Conservation (phyloP, 78 protist genomes). For the Fonticula alba region DNA sequence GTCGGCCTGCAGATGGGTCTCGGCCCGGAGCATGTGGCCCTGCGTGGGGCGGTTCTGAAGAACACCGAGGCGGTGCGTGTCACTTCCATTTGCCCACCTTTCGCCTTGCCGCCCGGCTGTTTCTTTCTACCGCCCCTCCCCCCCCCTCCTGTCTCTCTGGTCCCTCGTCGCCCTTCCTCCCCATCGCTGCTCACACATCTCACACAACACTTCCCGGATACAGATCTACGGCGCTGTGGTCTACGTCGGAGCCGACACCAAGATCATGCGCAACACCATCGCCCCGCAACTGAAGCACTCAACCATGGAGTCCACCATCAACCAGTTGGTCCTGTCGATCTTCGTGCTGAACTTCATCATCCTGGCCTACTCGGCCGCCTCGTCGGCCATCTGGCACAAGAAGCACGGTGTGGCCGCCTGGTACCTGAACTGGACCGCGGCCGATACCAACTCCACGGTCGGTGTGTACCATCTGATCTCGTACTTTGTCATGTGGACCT, state of each 20-base stretch:
- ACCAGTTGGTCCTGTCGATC: constrained; percentile 1
- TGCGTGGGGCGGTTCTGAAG: too few species aligned
- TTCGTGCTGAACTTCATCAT: background rate
- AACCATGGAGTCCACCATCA: constrained; percentile 5
- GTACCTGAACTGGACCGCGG: background rate
- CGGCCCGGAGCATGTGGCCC: too few species aligned
- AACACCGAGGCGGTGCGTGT: too few species aligned
- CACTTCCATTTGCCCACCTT: too few species aligned
- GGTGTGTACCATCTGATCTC: background rate
- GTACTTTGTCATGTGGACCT: constrained; percentile 8
- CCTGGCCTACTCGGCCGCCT: background rate
- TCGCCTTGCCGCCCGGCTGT: too few species aligned
- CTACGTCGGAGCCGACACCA: constrained; percentile 51
- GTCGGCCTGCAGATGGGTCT: too few species aligned
- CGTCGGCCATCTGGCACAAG: background rate
- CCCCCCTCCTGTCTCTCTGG: too few species aligned
- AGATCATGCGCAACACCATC: constrained; percentile 2
- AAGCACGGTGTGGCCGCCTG: background rate
- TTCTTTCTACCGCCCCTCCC: too few species aligned
- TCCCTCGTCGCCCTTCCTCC: too few species aligned
- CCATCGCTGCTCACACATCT: too few species aligned
- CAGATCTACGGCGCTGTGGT: constrained; percentile 43
- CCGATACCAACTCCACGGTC: background rate
- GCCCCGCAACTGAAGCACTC: constrained; percentile 3
- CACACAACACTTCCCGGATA: too few species aligned